Evolutionary conservation across 768 basidiomycete genomes (phyloP).

Genomic region (Russula sp.): DNA sequence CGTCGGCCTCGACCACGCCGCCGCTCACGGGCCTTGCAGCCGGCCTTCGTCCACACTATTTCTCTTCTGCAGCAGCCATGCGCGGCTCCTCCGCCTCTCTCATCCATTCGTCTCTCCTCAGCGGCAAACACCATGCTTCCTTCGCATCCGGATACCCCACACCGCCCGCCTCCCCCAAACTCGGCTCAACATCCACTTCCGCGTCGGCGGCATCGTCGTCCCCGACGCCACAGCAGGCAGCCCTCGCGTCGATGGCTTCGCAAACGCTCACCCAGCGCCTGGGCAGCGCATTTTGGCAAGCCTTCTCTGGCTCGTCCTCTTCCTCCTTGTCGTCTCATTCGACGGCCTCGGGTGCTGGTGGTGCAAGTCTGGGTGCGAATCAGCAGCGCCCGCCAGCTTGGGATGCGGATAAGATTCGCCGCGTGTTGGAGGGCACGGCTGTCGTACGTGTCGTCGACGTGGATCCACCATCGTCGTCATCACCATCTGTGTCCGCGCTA

Average conservation of each 20-base stretch:
- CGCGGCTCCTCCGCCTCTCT: constrained; percentile 13
- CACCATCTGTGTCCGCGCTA: background rate
- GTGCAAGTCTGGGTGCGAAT: background rate
- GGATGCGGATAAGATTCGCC: constrained; percentile 77
- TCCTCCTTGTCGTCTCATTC: constrained; percentile 5
- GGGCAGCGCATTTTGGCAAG: constrained; percentile 80
- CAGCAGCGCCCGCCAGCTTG: constrained; percentile 9
- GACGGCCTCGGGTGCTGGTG: background rate
- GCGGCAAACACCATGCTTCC: constrained; percentile 35
- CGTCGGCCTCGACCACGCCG: constrained; percentile 19
- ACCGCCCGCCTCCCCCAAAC: constrained; percentile 39
- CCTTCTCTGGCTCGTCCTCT: constrained; percentile 41
- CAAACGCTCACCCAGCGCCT: constrained; percentile 69
- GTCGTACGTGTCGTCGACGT: constrained; percentile 75
- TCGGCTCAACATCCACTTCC: constrained; percentile 26
- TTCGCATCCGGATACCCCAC: constrained; percentile 30
- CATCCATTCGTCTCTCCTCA: constrained; percentile 32
- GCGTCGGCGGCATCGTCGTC: constrained; percentile 28
- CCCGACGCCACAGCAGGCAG: constrained; percentile 36
- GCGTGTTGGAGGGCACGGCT: constrained; percentile 76
- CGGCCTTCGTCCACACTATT: constrained; percentile 34
- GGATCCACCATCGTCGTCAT: constrained; percentile 31
- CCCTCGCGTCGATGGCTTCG: constrained; percentile 67
- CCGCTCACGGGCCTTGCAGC: constrained; percentile 27
- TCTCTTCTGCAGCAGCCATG: constrained; percentile 25